Base-by-base conservation (phyloP, 1,284 basidiomycete species). In the Neotropicomus parvogracilis region DNA sequence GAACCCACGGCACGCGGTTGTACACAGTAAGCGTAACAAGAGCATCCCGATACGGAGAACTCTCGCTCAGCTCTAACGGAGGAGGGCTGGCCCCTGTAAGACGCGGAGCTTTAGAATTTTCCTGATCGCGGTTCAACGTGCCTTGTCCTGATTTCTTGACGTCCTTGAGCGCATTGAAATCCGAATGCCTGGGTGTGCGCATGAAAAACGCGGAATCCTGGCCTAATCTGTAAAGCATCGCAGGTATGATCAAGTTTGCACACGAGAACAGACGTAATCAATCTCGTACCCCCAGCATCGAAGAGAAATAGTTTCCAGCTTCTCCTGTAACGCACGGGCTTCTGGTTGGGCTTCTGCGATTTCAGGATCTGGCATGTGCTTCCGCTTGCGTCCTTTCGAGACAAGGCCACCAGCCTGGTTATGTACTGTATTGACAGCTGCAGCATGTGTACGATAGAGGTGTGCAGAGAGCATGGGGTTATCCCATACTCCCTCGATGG, bases 21-120 rank as follows among this genome's bases (percentile, higher is more conserved):
- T 85, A 74, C 12, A 86, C 68, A 9, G 82, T 79, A 26, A 84
- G 59, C 27, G 75, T 78, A 19, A 88, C 59, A 10, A 88, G 56
- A 1, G 75, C 79, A 36, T 80, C 71, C n/a, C 32, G 60, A 40
- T 28, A 47, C 24, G 59, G 46, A 14, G 57, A 52, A 37, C 28
- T 28, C 32, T 46, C 40, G 35, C 36, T 42, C 26, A 2, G 40
- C 24, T 32, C n/a, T 10, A 46, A 17, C 35, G 47, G 4, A 3
- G 37, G 7, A 0, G n/a, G 43, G 10, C 26, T 26, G 16, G 29
- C 11, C 12, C 37, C 37, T 2, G 26, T 10, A n/a, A 3, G 38
- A 24, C 7, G 13, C 17, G 31, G 31, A 3, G 21, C 21, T 21
- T 11, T 33, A 27, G 33, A 26, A n/a, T 40, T 10, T 5, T 19